These are phyloP conservation scores for Moelleriella libera DNA, from an alignment of 2,329 filamentous ascomycete genomes.

Conservation along the genomic window DNA sequence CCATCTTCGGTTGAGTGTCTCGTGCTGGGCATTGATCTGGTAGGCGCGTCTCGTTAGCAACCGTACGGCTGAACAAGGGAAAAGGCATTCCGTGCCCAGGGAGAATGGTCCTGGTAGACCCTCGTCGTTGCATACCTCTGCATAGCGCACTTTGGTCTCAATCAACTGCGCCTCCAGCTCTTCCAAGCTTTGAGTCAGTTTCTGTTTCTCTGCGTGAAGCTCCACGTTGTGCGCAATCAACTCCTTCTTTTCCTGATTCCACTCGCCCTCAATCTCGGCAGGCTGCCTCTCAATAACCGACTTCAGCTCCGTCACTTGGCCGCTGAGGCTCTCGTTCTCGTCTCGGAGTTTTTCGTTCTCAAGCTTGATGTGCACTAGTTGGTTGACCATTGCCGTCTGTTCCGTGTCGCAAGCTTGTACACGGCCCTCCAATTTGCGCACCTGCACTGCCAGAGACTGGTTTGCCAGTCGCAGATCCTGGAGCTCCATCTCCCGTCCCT, in stretches of 20 bases:
- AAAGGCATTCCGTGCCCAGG: too few species aligned
- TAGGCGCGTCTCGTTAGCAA: background rate
- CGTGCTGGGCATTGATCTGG: slow-evolving; percentile 53
- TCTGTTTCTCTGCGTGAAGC: slow-evolving; percentile 85
- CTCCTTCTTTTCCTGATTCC: slow-evolving; percentile 76
- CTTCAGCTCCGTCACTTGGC: slow-evolving; percentile 74
- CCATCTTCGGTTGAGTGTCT: slow-evolving; percentile 59
- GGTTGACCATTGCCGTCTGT: slow-evolving; percentile 80
- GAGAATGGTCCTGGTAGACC: too few species aligned
- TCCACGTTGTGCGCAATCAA: slow-evolving; percentile 87
- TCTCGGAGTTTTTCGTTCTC: slow-evolving; percentile 84
- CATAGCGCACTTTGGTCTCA: slow-evolving; percentile 85
- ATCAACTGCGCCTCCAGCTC: slow-evolving; percentile 91
- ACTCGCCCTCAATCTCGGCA: slow-evolving; percentile 67
- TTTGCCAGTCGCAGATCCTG: slow-evolving; percentile 58
- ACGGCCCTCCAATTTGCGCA: slow-evolving; percentile 78
- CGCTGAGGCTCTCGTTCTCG: slow-evolving; percentile 74
- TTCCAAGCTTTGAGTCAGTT: slow-evolving; percentile 74
- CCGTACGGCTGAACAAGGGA: too few species aligned
- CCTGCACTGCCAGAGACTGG: slow-evolving; percentile 51
- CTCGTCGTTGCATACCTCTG: slow-evolving; percentile 55
- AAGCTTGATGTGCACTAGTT: slow-evolving; percentile 83
- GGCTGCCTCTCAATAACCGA: slow-evolving; percentile 83
- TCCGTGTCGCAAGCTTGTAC: slow-evolving; percentile 81
- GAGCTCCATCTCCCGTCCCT: slow-evolving; percentile 69